Evolutionary conservation across 2,329 filamentous ascomycete genomes (phyloP).

Genomic region (Alternaria arbusti): DNA sequence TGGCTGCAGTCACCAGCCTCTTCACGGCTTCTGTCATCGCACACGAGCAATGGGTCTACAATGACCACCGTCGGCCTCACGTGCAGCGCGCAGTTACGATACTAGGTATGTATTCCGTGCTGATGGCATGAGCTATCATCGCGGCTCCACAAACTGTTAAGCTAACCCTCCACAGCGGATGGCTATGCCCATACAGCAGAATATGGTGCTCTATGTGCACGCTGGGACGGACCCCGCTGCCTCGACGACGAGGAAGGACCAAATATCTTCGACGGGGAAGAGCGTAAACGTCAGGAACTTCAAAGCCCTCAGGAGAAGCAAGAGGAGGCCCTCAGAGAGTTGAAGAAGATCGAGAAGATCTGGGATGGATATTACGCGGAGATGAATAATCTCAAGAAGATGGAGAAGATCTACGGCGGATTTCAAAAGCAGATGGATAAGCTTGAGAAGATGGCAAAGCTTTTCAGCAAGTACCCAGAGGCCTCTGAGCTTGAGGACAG

Average conservation of each 20-base stretch:
- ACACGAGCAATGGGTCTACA: not conserved
- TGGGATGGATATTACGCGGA: not conserved
- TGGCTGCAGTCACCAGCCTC: not conserved
- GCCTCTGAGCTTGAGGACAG: rapidly evolving
- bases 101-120: rapidly evolving
- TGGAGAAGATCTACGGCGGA: not conserved
- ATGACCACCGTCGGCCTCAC: not conserved
- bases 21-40: not conserved
- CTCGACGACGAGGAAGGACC: not conserved
- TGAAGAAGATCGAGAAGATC: not conserved
- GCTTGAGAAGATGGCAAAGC: not conserved
- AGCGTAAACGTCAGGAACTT: not conserved
- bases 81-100: rapidly evolving
- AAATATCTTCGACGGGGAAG: not conserved
- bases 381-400: not conserved
- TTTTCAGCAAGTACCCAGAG: rapidly evolving
- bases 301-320: not conserved
- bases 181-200: not conserved
- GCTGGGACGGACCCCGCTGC: not conserved
- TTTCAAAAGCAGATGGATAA: not conserved
- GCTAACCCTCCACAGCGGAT: not conserved
- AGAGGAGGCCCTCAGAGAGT: not conserved
- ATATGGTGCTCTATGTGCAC: not conserved
- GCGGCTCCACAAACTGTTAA: not conserved
- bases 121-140: no score